Evolutionary conservation across 208 protist genomes (phyloP).

Genomic region (Borovskyia barvae): DNA sequence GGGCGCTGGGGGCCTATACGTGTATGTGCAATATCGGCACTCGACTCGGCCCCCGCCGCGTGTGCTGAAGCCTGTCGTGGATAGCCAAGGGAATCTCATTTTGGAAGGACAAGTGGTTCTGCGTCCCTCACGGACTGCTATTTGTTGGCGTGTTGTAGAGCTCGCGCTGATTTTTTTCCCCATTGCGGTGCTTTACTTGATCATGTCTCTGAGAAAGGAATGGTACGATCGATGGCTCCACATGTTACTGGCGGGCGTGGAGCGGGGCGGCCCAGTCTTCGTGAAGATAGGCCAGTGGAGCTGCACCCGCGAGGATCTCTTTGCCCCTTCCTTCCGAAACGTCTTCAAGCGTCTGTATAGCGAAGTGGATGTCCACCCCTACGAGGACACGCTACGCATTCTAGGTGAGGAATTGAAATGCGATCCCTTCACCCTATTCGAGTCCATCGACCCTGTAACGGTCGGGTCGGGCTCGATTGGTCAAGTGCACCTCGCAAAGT

Average conservation of each 20-base stretch:
- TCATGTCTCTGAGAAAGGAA: constrained; percentile 51
- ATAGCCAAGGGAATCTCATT: constrained; percentile 59
- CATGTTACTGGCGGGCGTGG: constrained; percentile 62
- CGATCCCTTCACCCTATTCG: constrained; percentile 62
- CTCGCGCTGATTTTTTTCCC: constrained; percentile 76
- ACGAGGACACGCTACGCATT: constrained; percentile 61
- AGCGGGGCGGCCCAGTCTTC: constrained; percentile 84
- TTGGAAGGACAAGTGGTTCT: constrained; percentile 53
- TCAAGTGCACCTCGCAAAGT: constrained; percentile 85
- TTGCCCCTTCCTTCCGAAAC: constrained; percentile 71
- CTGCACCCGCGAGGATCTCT: constrained; percentile 88
- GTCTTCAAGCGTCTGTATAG: constrained; percentile 82
- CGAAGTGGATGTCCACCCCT: constrained; percentile 77
- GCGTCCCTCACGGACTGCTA: constrained; percentile 28
- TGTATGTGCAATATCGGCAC: constrained; percentile 73
- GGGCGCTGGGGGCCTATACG: constrained; percentile 40
- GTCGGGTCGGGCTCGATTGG: constrained; percentile 90
- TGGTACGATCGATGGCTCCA: constrained; percentile 78
- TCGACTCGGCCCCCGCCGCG: constrained; percentile 41
- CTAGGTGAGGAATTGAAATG: constrained; percentile 70
- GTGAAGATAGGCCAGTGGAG: constrained; percentile 92
- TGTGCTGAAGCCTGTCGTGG: constrained; percentile 64
- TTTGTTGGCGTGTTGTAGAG: constrained; percentile 54
- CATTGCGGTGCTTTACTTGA: constrained; percentile 62
- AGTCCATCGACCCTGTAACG: constrained; percentile 55